Evolutionary conservation across 2,329 filamentous ascomycete genomes (phyloP).

Genomic region (Pseudofabraea citricarpa): DNA sequence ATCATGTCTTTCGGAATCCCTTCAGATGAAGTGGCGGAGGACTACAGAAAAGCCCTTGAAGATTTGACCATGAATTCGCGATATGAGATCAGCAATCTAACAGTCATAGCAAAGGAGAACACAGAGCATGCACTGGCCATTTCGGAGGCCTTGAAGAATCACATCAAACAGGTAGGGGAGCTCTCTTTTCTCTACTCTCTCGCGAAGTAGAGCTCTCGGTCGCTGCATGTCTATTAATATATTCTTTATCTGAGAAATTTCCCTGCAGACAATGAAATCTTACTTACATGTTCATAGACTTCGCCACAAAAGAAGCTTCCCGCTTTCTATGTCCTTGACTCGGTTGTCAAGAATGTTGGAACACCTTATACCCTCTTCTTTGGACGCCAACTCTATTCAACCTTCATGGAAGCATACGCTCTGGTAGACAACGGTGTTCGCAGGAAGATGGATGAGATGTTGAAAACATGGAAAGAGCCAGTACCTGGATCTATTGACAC

Average conservation of each 20-base stretch:
- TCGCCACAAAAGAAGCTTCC: constrained; percentile 86
- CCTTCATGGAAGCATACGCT: constrained; percentile 95
- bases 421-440: constrained; percentile 79
- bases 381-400: constrained; percentile 83
- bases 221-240: too few species aligned
- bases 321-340: constrained; percentile 96
- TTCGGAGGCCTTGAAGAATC: constrained; percentile 81
- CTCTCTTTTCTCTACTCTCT: too few species aligned
- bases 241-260: too few species aligned
- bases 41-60: constrained; percentile 90
- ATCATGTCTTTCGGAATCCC: constrained; percentile 57
- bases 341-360: constrained; percentile 97
- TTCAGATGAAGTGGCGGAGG: constrained; percentile 82
- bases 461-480: constrained; percentile 96
- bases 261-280: too few species aligned
- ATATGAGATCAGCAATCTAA: constrained; percentile 95
- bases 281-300: constrained; percentile 51
- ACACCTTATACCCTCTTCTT: constrained; percentile 97
- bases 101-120: constrained; percentile 95
- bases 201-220: constrained; percentile 13
- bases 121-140: constrained; percentile 94
- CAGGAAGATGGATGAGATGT: constrained; percentile 92
- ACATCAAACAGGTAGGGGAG: constrained; percentile 92
- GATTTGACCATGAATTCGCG: constrained; percentile 88
- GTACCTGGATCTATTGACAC: constrained; percentile 90